phyloP scores from a whole-genome alignment of 2,329 filamentous ascomycete genomes.

The Ceratocystis colombiana region DNA sequence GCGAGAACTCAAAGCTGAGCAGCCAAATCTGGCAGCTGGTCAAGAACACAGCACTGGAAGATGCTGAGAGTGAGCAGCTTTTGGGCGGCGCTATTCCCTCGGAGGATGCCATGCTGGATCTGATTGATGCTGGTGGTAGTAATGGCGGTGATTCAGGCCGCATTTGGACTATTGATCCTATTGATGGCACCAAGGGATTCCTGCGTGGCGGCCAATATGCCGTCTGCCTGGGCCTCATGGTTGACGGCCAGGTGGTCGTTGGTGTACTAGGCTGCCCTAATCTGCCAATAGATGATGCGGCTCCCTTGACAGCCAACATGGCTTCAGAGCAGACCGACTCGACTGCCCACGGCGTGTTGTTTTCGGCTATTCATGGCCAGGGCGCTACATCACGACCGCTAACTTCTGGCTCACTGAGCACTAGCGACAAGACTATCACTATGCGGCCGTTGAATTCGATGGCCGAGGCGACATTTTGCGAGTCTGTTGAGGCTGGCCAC shows the following conservation, averaged over 20 bases:
- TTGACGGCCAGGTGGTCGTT: conserved; percentile 86
- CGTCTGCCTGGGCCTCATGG: conserved; percentile 82
- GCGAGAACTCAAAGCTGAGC: conserved; percentile 57
- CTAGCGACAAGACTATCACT: conserved; percentile 52
- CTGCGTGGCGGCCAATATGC: conserved; percentile 93
- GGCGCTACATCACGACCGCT: conserved; percentile 75
- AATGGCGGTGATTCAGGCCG: conserved; percentile 62
- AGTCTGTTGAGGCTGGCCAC: conserved; percentile 89
- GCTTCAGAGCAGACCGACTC: conserved; percentile 61
- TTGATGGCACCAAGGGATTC: conserved; percentile 97
- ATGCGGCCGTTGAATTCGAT: conserved; percentile 59
- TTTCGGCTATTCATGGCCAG: conserved; percentile 68
- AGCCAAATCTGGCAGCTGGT: conserved; percentile 73
- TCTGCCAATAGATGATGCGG: conserved; percentile 70
- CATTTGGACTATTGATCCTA: conserved; percentile 94
- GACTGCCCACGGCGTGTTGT: conserved; percentile 68
- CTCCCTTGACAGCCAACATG: conserved; percentile 48
- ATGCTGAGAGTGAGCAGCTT: conserved; percentile 48
- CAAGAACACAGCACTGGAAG: conserved; percentile 49
- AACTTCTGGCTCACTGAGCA: conserved; percentile 43
- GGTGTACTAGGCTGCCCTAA: conserved; percentile 95
- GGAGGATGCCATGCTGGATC: conserved; percentile 55
- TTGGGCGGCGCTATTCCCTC: conserved; percentile 59
- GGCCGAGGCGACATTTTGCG: conserved; percentile 79
- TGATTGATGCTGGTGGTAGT: conserved; percentile 59